Evolutionary conservation across 495 filamentous ascomycete genomes (phyloP).

Genomic region (Aspergillus haitiensis): DNA sequence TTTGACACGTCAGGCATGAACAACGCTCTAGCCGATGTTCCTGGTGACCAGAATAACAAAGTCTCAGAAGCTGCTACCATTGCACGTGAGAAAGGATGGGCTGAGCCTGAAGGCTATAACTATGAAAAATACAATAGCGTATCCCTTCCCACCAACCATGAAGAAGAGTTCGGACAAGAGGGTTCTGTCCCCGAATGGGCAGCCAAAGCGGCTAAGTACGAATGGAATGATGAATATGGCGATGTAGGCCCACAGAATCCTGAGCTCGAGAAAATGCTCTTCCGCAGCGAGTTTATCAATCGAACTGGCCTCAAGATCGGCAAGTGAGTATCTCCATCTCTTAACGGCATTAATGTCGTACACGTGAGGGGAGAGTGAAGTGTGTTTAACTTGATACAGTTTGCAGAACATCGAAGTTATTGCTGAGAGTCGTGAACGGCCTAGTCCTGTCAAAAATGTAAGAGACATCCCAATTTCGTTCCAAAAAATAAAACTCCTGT

Average conservation of each 20-base stretch:
- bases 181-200: constrained; percentile 47
- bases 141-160: constrained; percentile 30
- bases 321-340: constrained; percentile 31
- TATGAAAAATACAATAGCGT: constrained; percentile 51
- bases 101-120: constrained; percentile 48
- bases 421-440: constrained; percentile 32
- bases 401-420: constrained; percentile 36
- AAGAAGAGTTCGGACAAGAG: constrained; percentile 17
- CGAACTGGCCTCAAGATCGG: constrained; percentile 43
- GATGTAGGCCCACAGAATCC: constrained; percentile 73
- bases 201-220: constrained; percentile 64
- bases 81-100: constrained; percentile 55
- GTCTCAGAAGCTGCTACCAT: constrained; percentile 30
- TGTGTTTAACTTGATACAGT: constrained; percentile 21
- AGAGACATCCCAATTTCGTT: constrained; percentile 23
- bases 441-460: constrained; percentile 35
- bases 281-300: constrained; percentile 52
- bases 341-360: background rate
- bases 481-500: constrained; percentile 21
- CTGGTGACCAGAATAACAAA: constrained; percentile 33
- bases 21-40: constrained; percentile 39
- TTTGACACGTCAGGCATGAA: constrained; percentile 28
- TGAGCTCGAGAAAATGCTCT: constrained; percentile 72
- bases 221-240: constrained; percentile 82
- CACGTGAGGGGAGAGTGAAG: background rate